Evolutionary conservation across 2,329 filamentous ascomycete species (phyloP), one percentile per base, ranked within the genome.

Genomic region (Alternaria sp.): DNA sequence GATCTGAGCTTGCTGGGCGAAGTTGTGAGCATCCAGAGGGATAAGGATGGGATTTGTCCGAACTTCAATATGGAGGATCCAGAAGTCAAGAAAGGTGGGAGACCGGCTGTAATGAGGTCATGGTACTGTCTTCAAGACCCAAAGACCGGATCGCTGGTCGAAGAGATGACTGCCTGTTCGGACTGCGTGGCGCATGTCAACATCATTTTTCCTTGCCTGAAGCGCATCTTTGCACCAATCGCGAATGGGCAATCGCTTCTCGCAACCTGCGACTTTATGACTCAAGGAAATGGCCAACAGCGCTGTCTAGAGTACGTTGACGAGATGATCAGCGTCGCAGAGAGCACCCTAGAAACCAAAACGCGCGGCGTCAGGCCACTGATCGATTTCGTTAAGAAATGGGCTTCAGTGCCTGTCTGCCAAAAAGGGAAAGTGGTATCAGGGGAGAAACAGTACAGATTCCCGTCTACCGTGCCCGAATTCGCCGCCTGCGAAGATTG

Each of bases 141-240:
- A 26, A 39, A 34, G 21, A 62, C 52, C 3, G 60, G 51, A 10
- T 36, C 42, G 13, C 41, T 62, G 21, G 29, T 70, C 4, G 66
- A 70, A 36, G 66, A 69, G 24, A 28, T 68, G 14, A 70, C 65
- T 3, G 55, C 64, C n/a, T 69, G 66, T 50, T 66, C 66, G 10
- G 44, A 58, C 40, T 69, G 65, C 45, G 52, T 68, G 10, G 41
- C 39, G 11, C 60, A 61, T 24, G 33, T 68, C 26, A 48, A 62
- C 10, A 53, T 48, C 17, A 60, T 69, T 10, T 61, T 61, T n/a
- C 65, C 65, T 4, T 48, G 39, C 14, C 53, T 69, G 9, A 54
- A 45, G 3, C 54, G 51, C 23, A 56, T 67, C n/a, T 69, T 69
- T 52, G 21, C n/a, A 8, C 50, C 58, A 5, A 50, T 60, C 13